These are phyloP conservation scores for Teunomyces lycoperdinae DNA, from an alignment of 805 yeast species.

Conservation along the genomic window DNA sequence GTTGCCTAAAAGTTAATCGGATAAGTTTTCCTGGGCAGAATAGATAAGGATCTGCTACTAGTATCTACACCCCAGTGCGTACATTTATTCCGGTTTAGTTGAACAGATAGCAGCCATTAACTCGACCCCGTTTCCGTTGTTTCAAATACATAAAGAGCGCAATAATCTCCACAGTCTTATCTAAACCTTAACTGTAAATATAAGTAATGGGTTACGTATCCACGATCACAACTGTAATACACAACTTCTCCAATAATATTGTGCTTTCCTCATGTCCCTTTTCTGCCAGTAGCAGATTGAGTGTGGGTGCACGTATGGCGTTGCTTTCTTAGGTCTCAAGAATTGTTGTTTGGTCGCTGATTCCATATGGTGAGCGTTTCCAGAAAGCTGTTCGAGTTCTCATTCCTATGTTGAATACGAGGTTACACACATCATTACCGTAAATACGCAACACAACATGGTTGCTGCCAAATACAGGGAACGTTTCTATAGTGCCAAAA, in stretches of 20 bases:
- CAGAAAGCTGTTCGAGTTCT: slow-evolving; percentile 11
- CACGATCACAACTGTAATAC: slow-evolving; percentile 25
- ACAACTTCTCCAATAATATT: slow-evolving; percentile 28
- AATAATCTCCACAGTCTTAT: no score
- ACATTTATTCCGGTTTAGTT: no score
- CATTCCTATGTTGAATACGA: slow-evolving; percentile 6
- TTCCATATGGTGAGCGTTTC: slow-evolving; percentile 13
- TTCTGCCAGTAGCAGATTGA: slow-evolving; percentile 23
- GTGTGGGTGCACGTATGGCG: slow-evolving; percentile 42
- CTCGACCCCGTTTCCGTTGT: no score
- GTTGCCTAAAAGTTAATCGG: no score
- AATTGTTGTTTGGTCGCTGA: slow-evolving; percentile 15
- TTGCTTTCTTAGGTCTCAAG: slow-evolving; percentile 24
- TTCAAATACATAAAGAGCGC: no score
- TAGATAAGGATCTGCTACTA: no score
- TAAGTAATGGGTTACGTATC: slow-evolving; percentile 28
- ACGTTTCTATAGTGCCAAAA: slow-evolving; percentile 11
- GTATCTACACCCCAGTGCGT: no score
- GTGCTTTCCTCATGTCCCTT: slow-evolving; percentile 32
- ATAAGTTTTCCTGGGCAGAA: no score
- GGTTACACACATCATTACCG: slow-evolving; percentile 12
- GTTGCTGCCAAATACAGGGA: slow-evolving; percentile 10
- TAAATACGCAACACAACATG: slow-evolving; percentile 12
- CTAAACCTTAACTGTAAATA: no score
- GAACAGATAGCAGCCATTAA: no score